These are phyloP conservation scores for Sphaerulina populicola DNA, from an alignment of 2,329 filamentous ascomycete genomes.

Conservation along the genomic window DNA sequence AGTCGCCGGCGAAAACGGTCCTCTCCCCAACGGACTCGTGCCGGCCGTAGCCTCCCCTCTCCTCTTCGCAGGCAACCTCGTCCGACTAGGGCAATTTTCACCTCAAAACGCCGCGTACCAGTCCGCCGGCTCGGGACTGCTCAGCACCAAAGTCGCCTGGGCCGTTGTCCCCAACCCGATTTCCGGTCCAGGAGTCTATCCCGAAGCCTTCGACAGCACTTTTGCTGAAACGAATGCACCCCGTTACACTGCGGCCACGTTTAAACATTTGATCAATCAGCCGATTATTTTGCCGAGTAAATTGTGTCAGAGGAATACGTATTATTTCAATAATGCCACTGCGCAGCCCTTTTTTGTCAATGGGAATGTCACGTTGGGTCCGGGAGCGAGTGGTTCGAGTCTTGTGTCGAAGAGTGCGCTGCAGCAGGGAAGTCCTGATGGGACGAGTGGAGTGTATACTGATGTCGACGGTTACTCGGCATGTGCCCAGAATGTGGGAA, in stretches of 20 bases:
- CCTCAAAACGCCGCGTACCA: constrained; percentile 17
- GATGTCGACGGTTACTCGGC: constrained; percentile 18
- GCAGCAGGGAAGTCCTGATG: constrained; percentile 19
- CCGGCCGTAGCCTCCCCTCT: constrained; percentile 18
- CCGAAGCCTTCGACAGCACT: constrained; percentile 18
- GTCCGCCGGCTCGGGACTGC: constrained; percentile 9
- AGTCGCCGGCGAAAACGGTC: constrained; percentile 18
- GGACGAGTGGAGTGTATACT: constrained; percentile 15
- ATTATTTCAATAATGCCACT: constrained; percentile 24
- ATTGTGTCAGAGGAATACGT: constrained; percentile 22
- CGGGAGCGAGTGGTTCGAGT: constrained; percentile 17
- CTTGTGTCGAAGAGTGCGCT: constrained; percentile 10
- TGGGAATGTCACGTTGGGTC: constrained; percentile 23
- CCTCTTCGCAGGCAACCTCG: constrained; percentile 18
- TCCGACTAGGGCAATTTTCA: constrained; percentile 19
- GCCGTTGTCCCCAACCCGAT: constrained; percentile 19
- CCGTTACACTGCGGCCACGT: constrained; percentile 11
- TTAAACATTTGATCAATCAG: constrained; percentile 22
- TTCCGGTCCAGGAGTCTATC: constrained; percentile 22
- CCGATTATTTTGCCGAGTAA: constrained; percentile 15
- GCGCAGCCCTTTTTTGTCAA: constrained; percentile 14
- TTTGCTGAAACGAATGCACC: constrained; percentile 12
- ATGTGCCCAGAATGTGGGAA: constrained; percentile 23
- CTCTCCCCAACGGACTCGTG: constrained; percentile 20
- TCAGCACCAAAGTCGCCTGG: constrained; percentile 18